phyloP scores from a whole-genome alignment of 345 rosid species.

The Litchi chinensis region DNA sequence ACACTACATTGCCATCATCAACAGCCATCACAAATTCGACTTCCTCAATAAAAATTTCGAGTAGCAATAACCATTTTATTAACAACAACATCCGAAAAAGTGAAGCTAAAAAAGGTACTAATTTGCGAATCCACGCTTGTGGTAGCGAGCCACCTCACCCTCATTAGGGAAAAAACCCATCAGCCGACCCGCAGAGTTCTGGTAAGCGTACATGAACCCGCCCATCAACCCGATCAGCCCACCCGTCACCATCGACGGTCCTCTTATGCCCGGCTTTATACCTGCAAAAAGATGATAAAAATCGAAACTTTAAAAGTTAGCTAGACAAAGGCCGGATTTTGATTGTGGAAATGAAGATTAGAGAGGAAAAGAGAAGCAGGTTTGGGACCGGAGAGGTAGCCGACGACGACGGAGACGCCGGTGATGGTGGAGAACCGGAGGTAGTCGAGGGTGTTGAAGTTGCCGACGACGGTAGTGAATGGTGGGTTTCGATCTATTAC shows the following conservation, averaged over 20 bases:
- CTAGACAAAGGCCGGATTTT: not conserved
- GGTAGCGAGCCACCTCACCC: slow-evolving; percentile 73
- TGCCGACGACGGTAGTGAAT: slow-evolving; percentile 78
- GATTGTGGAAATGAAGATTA: not conserved
- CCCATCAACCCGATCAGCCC: slow-evolving; percentile 97
- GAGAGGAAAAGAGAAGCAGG: not conserved
- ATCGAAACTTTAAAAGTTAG: not conserved
- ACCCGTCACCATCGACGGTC: slow-evolving; percentile 98
- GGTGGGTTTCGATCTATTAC: slow-evolving; percentile 86
- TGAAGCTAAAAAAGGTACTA: slow-evolving; percentile 15
- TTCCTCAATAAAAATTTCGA: not conserved
- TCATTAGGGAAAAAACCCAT: slow-evolving; percentile 97
- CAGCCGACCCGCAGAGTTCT: slow-evolving; percentile 91
- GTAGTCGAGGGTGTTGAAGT: slow-evolving; percentile 80
- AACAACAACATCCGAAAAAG: slow-evolving; percentile 8
- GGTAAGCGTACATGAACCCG: slow-evolving; percentile 99
- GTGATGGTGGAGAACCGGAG: slow-evolving; percentile 74
- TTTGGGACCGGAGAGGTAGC: slow-evolving; percentile 74
- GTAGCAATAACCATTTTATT: slow-evolving; percentile 1
- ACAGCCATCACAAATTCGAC: not conserved
- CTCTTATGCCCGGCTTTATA: slow-evolving; percentile 82
- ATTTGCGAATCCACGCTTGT: slow-evolving; percentile 48
- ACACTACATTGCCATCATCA: not conserved
- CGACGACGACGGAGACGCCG: slow-evolving; percentile 92
- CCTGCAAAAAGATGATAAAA: slow-evolving; percentile 39